Percentiles rank a stretch among this genome's conserved stretches.
Conservation (phyloP, 768 basidiomycete genomes). For the Suillus ampliporus region DNA sequence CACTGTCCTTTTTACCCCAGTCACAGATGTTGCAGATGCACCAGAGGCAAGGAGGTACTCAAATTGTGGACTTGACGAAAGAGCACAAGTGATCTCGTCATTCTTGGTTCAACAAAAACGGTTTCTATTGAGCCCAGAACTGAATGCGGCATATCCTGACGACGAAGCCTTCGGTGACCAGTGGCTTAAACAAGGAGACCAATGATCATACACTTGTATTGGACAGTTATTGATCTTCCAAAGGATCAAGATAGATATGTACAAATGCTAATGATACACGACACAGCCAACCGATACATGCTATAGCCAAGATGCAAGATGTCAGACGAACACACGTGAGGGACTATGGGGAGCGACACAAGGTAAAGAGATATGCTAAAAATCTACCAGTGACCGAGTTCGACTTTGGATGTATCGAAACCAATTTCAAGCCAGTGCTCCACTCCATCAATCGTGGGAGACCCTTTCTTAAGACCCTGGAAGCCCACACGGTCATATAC, state of each 20-base stretch:
- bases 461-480: constrained; percentile 48
- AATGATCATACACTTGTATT: no score
- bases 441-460: constrained; percentile 51
- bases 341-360: not conserved
- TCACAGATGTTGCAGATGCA: constrained; percentile 30
- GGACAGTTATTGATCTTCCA: no score
- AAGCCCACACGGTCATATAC: constrained; percentile 76
- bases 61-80: constrained; percentile 39
- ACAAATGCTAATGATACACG: not conserved
- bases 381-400: constrained; percentile 71
- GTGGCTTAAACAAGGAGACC: constrained; percentile 38
- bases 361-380: constrained; percentile 7
- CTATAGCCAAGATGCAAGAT: constrained; percentile 6
- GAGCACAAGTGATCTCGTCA: no score
- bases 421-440: constrained; percentile 69
- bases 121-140: constrained; percentile 49
- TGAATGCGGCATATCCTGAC: constrained; percentile 50
- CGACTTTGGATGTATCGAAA: constrained; percentile 52
- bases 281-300: not conserved
- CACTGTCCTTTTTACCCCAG: no score
- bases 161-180: constrained; percentile 45
- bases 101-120: no score
- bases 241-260: not conserved
- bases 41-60: constrained; percentile 41
- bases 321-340: no score